These are phyloP conservation scores for Calonectria fujianensis DNA, from an alignment of 2,329 filamentous ascomycete species.

Conservation along the genomic window DNA sequence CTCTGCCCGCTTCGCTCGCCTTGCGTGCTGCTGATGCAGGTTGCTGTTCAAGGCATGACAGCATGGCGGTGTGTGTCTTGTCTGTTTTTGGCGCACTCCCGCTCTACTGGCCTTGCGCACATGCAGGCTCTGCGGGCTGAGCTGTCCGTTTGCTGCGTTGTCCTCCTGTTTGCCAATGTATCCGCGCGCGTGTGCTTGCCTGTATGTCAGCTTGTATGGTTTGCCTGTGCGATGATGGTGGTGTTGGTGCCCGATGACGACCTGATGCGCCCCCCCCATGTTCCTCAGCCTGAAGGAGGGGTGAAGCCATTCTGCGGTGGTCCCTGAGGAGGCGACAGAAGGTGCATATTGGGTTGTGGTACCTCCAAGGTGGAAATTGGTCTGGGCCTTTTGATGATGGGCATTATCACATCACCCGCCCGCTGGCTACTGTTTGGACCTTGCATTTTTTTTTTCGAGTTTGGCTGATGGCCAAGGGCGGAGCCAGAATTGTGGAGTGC, in stretches of 20 bases:
- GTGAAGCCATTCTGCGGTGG: slow-evolving; percentile 10
- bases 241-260: slow-evolving; percentile 57
- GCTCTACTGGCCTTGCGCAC: slow-evolving; percentile 45
- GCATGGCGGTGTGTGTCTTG: slow-evolving; percentile 52
- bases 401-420: slow-evolving; percentile 12
- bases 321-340: slow-evolving; percentile 19
- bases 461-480: slow-evolving; percentile 27
- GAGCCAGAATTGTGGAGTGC: slow-evolving; percentile 29
- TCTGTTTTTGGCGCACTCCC: slow-evolving; percentile 44
- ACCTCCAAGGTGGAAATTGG: slow-evolving; percentile 21
- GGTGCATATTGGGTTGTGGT: slow-evolving; percentile 19
- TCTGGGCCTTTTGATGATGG: slow-evolving; percentile 24
- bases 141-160: slow-evolving; percentile 55
- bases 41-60: slow-evolving; percentile 49
- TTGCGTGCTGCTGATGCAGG: slow-evolving; percentile 49
- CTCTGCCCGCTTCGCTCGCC: slow-evolving; percentile 53
- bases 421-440: slow-evolving; percentile 12
- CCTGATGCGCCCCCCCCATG: slow-evolving; percentile 48
- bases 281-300: slow-evolving; percentile 44
- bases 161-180: slow-evolving; percentile 49
- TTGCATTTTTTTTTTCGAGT: not conserved
- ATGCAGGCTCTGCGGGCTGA: slow-evolving; percentile 55
- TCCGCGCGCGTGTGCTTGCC: slow-evolving; percentile 39
- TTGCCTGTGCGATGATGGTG: slow-evolving; percentile 43
- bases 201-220: slow-evolving; percentile 31